Conservation (phyloP, 768 basidiomycete genomes). For the Lactifluus hygrophoroides region DNA sequence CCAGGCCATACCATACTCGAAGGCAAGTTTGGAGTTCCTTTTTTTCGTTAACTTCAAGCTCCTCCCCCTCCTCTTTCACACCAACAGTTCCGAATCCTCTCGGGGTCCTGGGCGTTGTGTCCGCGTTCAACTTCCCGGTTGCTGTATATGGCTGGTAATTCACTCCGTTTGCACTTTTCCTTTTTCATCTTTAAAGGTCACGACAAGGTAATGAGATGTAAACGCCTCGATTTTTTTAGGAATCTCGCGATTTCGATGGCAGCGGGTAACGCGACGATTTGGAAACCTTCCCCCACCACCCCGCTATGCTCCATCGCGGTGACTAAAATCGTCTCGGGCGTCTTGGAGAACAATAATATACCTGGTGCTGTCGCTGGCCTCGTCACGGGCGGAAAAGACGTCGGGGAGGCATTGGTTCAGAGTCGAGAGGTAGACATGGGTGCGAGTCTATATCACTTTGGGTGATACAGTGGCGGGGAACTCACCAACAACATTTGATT, state of each 20-base stretch:
- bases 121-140: slow-evolving; percentile 95
- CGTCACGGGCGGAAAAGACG: slow-evolving; percentile 73
- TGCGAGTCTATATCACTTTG: slow-evolving; percentile 29
- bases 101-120: slow-evolving; percentile 59
- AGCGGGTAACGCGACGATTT: slow-evolving; percentile 87
- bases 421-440: slow-evolving; percentile 72
- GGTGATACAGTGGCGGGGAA: background rate
- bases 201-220: too few relatives aligned
- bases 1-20: slow-evolving; percentile 88
- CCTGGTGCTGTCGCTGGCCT: slow-evolving; percentile 80
- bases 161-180: background rate
- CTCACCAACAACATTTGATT: background rate
- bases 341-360: slow-evolving; percentile 75
- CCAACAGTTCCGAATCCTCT: slow-evolving; percentile 81
- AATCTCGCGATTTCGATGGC: slow-evolving; percentile 84
- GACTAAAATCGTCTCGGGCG: slow-evolving; percentile 71
- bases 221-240: slow-evolving; percentile 39
- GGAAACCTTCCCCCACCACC: slow-evolving; percentile 91
- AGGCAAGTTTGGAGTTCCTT: slow-evolving; percentile 43
- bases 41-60: too few relatives aligned
- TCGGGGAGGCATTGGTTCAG: slow-evolving; percentile 71
- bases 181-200: background rate
- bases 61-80: background rate
- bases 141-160: slow-evolving; percentile 87
- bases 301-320: slow-evolving; percentile 88